Base-by-base conservation (phyloP, 1,284 basidiomycete genomes). In the Ustilago curta region DNA sequence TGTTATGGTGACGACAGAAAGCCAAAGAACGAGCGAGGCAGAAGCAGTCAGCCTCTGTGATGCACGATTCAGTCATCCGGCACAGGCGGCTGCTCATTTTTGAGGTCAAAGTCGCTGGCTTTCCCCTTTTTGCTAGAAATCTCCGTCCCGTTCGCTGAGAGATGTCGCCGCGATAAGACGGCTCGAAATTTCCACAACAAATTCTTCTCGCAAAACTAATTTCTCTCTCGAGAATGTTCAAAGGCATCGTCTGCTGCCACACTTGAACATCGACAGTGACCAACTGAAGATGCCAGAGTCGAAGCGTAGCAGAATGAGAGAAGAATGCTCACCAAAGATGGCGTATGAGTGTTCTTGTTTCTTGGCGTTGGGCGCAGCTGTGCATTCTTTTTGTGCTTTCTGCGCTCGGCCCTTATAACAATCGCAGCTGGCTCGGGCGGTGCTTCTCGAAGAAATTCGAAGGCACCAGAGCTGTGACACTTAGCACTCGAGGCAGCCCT, bases 61-160 rank as follows among this genome's bases (percentile, higher is more conserved):
- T 60, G 58, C 58, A 60, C 49, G 43, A 60, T 51, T 51, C 58
- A 53, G 50, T 52, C 58, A 60, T 60, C 21, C 21, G 21, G 31
- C 35, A 16, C 35, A 32, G 29, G 29, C 29, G 29, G 11, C 11
- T 32, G 27, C 27, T 37, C 11, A 14, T 37, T 37, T 35, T 37
- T 37, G 35, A 37, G 35, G 35, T 14, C 14, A 37, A 37, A 37
- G 35, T 37, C 35, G 35, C 35, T 37, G 14, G 9, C 12, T 3
- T 9, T 40, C n/a, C 1, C 37, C 25, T 45, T 27, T 47, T 47
- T 31, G 16, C 45, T 31, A 47, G 45, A 47, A 31, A 47, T 47
- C 27, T 47, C 45, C 27, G n/a, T 16, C 29, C n/a, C n/a, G 16
- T 47, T 29, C 45, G 45, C 45, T 18, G 44, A 18, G 44, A 19